These are phyloP conservation scores for Corylus heterophylla DNA, from an alignment of 306 rosid genomes.

Conservation along the genomic window DNA sequence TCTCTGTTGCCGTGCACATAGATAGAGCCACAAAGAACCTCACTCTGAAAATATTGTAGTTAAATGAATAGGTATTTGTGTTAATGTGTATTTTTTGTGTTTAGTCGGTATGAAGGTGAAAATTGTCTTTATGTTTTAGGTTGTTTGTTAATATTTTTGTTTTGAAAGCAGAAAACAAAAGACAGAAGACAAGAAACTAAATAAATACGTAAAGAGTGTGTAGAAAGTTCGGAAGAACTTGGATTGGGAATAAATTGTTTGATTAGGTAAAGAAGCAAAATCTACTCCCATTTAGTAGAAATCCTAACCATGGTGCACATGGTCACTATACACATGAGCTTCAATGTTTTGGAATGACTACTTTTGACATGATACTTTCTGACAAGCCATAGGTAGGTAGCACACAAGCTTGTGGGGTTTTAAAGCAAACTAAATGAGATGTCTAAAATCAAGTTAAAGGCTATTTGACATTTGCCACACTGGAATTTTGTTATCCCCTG, in stretches of 20 bases:
- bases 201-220: no score
- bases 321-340: background rate
- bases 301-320: background rate
- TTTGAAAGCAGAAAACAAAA: no score
- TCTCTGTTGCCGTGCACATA: conserved; percentile 52
- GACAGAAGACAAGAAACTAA: no score
- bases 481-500: no score
- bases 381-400: no score
- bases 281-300: background rate
- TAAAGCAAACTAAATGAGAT: background rate
- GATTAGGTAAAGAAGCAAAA: background rate
- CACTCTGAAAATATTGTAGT: conserved; percentile 19
- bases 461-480: background rate
- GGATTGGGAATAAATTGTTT: background rate
- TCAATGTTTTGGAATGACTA: background rate
- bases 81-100: no score
- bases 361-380: no score
- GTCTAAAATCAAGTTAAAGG: background rate
- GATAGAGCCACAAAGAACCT: conserved; percentile 28
- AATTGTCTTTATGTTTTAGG: no score
- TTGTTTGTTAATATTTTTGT: no score
- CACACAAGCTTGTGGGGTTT: background rate
- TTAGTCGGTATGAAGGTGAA: no score
- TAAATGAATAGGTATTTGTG: background rate
- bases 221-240: conserved; percentile 22